These are phyloP conservation scores for Medicago ruthenica DNA, from an alignment of 306 rosid genomes.

Conservation along the genomic window DNA sequence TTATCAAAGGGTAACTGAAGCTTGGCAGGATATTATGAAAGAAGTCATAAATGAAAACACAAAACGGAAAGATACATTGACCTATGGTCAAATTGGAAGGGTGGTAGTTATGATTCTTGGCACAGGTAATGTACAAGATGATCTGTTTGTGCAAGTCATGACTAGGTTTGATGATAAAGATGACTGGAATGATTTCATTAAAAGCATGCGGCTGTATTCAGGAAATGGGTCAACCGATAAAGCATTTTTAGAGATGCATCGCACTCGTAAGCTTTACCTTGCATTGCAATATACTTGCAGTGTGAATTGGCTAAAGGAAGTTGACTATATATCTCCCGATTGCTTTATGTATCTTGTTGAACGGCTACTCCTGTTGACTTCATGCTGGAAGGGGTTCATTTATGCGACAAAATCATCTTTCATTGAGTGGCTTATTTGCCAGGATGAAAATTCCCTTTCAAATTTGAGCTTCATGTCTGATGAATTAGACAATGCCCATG, in stretches of 20 bases:
- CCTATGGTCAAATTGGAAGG: conserved; percentile 62
- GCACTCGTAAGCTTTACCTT: conserved; percentile 30
- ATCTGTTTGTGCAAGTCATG: conserved; percentile 34
- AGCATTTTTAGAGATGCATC: conserved; percentile 3
- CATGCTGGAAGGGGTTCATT: conserved; percentile 43
- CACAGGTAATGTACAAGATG: conserved; percentile 34
- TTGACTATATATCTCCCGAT: conserved; percentile 64
- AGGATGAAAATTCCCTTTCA: conserved; percentile 38
- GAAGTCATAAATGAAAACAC: conserved; percentile 44
- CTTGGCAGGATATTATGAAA: conserved; percentile 40
- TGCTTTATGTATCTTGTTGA: conserved; percentile 78
- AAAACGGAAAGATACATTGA: conserved; percentile 24
- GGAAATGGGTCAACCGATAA: conserved; percentile 1
- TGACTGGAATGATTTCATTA: conserved; percentile 60
- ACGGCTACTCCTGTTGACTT: conserved; percentile 58
- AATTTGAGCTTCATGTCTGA: conserved; percentile 6
- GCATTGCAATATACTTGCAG: conserved; percentile 52
- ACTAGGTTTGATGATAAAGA: conserved; percentile 22
- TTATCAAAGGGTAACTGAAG: conserved; percentile 50
- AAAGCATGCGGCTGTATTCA: conserved; percentile 32
- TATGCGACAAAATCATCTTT: conserved; percentile 65
- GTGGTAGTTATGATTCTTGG: conserved; percentile 59
- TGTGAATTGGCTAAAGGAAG: conserved; percentile 37
- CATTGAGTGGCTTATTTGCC: conserved; percentile 65
- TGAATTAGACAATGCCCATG: background rate